These are phyloP conservation scores for Fraxinus greggii DNA, from an alignment of 305 asterid species.

Conservation along the genomic window DNA sequence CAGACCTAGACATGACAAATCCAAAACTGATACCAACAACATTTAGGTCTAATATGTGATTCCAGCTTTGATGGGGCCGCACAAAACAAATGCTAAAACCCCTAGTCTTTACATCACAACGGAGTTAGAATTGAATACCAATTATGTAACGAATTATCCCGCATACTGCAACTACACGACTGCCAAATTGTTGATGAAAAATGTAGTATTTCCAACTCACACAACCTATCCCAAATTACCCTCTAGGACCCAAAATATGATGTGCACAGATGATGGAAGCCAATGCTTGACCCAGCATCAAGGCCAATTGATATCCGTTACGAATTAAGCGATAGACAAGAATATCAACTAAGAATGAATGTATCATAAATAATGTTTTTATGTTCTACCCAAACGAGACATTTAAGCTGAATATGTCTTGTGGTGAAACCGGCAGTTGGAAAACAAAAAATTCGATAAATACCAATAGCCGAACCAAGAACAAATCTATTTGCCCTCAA, in stretches of 20 bases:
- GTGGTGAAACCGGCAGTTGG: not conserved
- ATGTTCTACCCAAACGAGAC: not conserved
- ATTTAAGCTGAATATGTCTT: not conserved
- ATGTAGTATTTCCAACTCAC: not conserved
- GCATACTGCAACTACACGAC: not conserved
- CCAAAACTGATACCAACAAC: too few species aligned
- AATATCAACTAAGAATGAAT: not conserved
- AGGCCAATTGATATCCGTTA: not conserved
- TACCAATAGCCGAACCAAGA: not conserved
- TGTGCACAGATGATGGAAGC: not conserved
- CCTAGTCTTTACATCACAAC: not conserved
- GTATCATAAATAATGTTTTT: not conserved
- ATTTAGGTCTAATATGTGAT: not conserved
- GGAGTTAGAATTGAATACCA: not conserved
- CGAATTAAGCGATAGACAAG: not conserved
- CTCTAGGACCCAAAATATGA: not conserved
- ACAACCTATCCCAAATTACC: not conserved
- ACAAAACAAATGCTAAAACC: not conserved
- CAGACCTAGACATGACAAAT: not conserved
- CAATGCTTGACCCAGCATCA: not conserved
- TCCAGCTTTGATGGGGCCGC: not conserved
- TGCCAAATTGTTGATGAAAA: not conserved
- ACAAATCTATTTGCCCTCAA: not conserved
- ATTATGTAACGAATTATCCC: not conserved
- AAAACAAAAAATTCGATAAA: not conserved